Base-by-base conservation (phyloP, 2,329 filamentous ascomycete genomes). In the Fusarium virguliforme region DNA sequence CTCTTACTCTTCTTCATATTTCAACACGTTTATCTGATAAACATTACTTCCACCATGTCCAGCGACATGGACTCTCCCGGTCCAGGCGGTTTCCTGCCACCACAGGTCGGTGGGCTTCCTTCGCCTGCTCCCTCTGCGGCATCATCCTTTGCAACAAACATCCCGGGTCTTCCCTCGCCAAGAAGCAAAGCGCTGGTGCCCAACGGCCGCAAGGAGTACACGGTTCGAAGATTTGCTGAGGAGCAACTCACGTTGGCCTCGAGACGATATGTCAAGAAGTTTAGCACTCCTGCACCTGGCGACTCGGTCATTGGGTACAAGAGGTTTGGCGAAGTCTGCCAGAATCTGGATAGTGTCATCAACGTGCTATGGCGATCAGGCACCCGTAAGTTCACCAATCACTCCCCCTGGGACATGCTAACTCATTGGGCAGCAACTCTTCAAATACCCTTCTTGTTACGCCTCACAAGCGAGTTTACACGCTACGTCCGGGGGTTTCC, bases 341-440 rank as follows among this genome's bases (percentile, higher is more conserved):
- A 84, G 62, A 94, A 97, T 76, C 80, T 97, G 1, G 92, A 95
- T 62, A 85, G 86, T 6, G 79, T 97, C 12, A 82, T 97, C 15
- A 92, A 97, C 79, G 87, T 97, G 8, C 82, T 97, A 6, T 98
- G 95, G 95, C 87, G 94, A 24, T 94, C 91, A 32, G 94, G 92
- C 9, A 97, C 95, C 24, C 94, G 94, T 94, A 85, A 79, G 93
- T 79, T 18, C 4, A 41, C 13, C 0, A 5, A 18, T 10, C 12
- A 8, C 9, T 18, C 3, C 9, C 15, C 2, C 0, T 9, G 3
- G 9, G 28, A 30, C 34, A 10, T 13, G 9, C 51, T 75, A 34
- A 76, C 2, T 40, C 4, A 6, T 7, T 2, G n/a, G 22, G 13
- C 28, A 76, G 74, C 74, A 22, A 68, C 70, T 13, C 83, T 98